Conservation (phyloP, 176 grass and related monocot genomes). For the Microstegium vimineum region DNA sequence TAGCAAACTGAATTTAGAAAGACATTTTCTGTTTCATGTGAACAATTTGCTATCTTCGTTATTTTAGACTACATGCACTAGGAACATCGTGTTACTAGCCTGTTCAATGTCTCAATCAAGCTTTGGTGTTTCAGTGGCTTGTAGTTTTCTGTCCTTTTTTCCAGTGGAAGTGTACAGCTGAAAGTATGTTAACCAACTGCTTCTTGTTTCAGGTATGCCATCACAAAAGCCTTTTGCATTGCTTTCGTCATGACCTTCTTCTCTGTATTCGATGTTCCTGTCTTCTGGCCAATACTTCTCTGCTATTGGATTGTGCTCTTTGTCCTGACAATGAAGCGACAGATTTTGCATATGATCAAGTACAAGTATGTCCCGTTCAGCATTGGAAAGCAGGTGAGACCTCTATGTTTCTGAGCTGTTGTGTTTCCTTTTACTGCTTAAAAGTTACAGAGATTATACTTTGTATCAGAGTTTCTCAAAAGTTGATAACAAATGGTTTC, state of each 20-base stretch:
- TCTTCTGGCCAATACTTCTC: slow-evolving; percentile 90
- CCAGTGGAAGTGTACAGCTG: background rate
- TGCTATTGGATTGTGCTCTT: slow-evolving; percentile 87
- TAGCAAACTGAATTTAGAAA: background rate
- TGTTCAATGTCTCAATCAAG: background rate
- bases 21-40: background rate
- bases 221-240: slow-evolving; percentile 75
- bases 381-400: slow-evolving; percentile 75
- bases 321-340: slow-evolving; percentile 81
- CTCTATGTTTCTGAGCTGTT: background rate
- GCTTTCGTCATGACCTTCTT: slow-evolving; percentile 94
- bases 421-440: background rate
- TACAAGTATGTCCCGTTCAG: slow-evolving; percentile 82
- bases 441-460: background rate
- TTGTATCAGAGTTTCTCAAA: background rate
- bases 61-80: background rate
- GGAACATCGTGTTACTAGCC: background rate
- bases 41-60: background rate
- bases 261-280: slow-evolving; percentile 83
- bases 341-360: slow-evolving; percentile 85
- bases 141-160: background rate
- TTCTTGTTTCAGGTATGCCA: slow-evolving; percentile 63
- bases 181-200: background rate
- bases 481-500: background rate
- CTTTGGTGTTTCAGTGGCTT: background rate